Conservation (phyloP, 2,329 filamentous ascomycete genomes). For the Aureobasidium sp. region DNA sequence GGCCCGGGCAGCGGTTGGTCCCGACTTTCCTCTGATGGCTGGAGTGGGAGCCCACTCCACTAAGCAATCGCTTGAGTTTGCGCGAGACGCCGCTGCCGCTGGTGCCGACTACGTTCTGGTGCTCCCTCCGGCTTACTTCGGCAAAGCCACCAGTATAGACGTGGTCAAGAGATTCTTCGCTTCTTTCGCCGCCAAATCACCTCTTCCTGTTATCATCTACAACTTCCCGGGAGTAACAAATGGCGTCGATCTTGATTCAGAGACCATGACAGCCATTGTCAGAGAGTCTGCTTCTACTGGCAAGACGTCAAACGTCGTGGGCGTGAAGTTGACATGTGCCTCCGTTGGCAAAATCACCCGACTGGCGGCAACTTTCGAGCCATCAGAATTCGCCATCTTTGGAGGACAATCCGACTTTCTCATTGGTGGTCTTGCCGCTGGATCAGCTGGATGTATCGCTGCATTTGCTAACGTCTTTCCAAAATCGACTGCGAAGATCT, state of each 20-base stretch:
- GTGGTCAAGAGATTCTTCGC: constrained; percentile 38
- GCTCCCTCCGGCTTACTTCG: constrained; percentile 40
- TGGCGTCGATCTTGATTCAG: constrained; percentile 61
- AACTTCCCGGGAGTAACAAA: constrained; percentile 64
- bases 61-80: constrained; percentile 37
- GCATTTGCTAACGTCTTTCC: constrained; percentile 51
- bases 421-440: constrained; percentile 43
- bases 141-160: constrained; percentile 35
- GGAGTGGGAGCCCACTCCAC: constrained; percentile 38
- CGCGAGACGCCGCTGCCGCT: constrained; percentile 34
- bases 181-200: constrained; percentile 51
- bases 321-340: constrained; percentile 59
- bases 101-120: constrained; percentile 38
- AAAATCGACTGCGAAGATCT: constrained; percentile 51
- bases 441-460: constrained; percentile 43
- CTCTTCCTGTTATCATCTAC: constrained; percentile 61
- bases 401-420: constrained; percentile 65
- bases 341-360: constrained; percentile 55
- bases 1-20: constrained; percentile 36
- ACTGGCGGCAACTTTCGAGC: constrained; percentile 45
- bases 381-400: constrained; percentile 54
- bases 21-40: constrained; percentile 37
- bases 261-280: constrained; percentile 47
- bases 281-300: constrained; percentile 30
- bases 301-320: constrained; percentile 50